These are phyloP conservation scores for Acanthamoeba royreba DNA, from an alignment of 208 protist species.

Conservation along the genomic window DNA sequence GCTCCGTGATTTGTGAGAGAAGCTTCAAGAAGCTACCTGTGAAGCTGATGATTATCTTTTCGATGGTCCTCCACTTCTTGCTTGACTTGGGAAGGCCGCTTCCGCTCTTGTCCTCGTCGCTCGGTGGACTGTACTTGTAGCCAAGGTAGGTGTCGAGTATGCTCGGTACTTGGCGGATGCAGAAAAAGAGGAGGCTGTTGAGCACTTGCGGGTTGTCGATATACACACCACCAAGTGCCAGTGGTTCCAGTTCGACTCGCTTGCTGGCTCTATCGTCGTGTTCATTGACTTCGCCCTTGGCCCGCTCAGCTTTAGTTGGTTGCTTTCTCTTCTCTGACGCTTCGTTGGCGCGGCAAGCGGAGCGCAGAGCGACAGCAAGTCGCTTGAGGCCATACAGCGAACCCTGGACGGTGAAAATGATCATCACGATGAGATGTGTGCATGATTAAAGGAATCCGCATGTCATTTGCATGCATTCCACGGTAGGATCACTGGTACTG, in stretches of 20 bases:
- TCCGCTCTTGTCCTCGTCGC: neutral
- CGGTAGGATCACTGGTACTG: neutral
- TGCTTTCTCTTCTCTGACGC: neutral
- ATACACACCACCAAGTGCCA: neutral
- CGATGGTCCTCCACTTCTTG: neutral
- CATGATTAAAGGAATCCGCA: too few species aligned
- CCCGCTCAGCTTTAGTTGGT: neutral
- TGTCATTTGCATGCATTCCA: neutral
- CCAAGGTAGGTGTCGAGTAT: neutral
- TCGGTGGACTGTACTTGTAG: neutral
- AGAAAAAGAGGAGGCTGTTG: conserved; percentile 46
- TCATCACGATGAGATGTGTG: too few species aligned
- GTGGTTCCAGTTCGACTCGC: neutral
- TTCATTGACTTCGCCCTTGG: neutral
- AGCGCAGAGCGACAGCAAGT: neutral
- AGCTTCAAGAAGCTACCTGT: conserved; percentile 41
- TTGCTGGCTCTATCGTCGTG: neutral
- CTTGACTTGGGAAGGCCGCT: neutral
- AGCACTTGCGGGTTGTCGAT: conserved; percentile 12
- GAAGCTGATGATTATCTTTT: neutral
- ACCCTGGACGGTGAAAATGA: neutral
- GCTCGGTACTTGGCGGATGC: neutral
- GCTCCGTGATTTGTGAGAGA: conserved; percentile 13
- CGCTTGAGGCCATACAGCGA: neutral
- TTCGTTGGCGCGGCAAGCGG: neutral